phyloP scores from a whole-genome alignment of 2,329 filamentous ascomycete genomes.

The Mycogone perniciosa region DNA sequence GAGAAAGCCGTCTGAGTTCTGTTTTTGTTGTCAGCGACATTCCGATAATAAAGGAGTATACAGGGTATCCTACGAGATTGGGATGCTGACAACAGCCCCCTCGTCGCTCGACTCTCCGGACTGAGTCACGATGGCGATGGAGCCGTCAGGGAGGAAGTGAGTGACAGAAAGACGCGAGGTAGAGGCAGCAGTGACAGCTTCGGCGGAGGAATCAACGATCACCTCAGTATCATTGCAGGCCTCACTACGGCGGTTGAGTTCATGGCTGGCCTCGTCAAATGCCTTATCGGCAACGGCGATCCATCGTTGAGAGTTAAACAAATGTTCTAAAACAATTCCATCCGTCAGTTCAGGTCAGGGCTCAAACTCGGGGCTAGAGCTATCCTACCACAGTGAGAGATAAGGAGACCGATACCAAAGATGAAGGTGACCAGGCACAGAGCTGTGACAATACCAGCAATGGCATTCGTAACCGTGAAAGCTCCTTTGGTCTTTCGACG shows the following conservation, averaged over 20 bases:
- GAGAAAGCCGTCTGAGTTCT: constrained; percentile 29
- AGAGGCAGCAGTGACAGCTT: constrained; percentile 11
- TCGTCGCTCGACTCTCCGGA: not conserved
- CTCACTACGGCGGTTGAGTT: constrained; percentile 17
- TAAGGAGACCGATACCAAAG: constrained; percentile 25
- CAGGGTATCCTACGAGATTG: constrained; percentile 30
- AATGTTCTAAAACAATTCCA: constrained; percentile 1
- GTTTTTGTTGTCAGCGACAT: not conserved
- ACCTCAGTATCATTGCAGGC: constrained; percentile 16
- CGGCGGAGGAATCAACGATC: constrained; percentile 4
- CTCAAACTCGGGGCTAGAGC: not conserved
- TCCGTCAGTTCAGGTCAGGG: not conserved
- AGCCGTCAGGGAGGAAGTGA: constrained; percentile 10
- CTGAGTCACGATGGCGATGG: constrained; percentile 7
- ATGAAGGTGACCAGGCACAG: constrained; percentile 17
- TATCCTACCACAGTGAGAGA: constrained; percentile 21
- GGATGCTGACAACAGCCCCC: constrained; percentile 20
- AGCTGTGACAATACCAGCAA: constrained; percentile 11
- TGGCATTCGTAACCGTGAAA: constrained; percentile 12
- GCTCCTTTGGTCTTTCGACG: not conserved
- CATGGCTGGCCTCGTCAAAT: constrained; percentile 16
- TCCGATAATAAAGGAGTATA: not conserved
- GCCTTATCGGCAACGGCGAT: not conserved
- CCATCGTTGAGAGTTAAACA: not conserved
- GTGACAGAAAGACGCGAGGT: constrained; percentile 11